These are phyloP conservation scores for Cordyceps sp. DNA, from an alignment of 2,329 filamentous ascomycete genomes.

Conservation along the genomic window DNA sequence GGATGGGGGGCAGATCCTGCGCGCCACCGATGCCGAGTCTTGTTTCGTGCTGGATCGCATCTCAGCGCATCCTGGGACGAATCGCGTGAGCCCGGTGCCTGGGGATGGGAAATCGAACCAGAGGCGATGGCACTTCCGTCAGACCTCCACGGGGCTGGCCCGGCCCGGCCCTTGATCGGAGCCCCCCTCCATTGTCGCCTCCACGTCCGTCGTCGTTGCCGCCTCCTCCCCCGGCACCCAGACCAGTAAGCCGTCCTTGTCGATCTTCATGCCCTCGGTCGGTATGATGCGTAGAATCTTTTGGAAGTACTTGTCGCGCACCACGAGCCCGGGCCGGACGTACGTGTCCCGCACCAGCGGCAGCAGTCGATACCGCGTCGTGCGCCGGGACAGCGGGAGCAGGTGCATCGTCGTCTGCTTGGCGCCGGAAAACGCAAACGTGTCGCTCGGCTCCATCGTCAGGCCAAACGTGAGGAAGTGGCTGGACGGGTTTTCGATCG, in stretches of 20 bases:
- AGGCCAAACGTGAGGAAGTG: constrained; percentile 91
- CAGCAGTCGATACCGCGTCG: constrained; percentile 57
- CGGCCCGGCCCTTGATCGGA: too few species aligned
- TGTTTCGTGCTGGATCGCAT: too few species aligned
- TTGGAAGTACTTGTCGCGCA: constrained; percentile 84
- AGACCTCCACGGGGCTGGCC: too few species aligned
- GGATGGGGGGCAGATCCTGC: too few species aligned
- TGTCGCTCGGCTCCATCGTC: constrained; percentile 79
- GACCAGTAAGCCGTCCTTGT: constrained; percentile 46
- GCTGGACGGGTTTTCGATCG: constrained; percentile 82
- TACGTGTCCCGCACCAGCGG: constrained; percentile 49
- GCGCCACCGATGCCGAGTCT: too few species aligned
- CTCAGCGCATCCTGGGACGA: too few species aligned
- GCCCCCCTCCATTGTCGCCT: constrained; percentile 1
- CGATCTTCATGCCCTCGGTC: constrained; percentile 52
- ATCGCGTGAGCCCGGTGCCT: too few species aligned
- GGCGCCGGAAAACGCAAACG: constrained; percentile 82
- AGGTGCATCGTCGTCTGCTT: constrained; percentile 70
- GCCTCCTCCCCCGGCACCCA: constrained; percentile 32
- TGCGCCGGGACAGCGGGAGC: constrained; percentile 62
- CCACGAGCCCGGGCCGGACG: constrained; percentile 56
- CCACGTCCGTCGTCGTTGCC: constrained; percentile 6
- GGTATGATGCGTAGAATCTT: constrained; percentile 71
- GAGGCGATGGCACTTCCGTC: too few species aligned
- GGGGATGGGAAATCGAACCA: too few species aligned